A percentile compares a stretch with the other conserved stretches of the same genome.
Evolutionary conservation across 23 red algal genomes (phyloP).

Genomic region (Chondrus crispus): DNA sequence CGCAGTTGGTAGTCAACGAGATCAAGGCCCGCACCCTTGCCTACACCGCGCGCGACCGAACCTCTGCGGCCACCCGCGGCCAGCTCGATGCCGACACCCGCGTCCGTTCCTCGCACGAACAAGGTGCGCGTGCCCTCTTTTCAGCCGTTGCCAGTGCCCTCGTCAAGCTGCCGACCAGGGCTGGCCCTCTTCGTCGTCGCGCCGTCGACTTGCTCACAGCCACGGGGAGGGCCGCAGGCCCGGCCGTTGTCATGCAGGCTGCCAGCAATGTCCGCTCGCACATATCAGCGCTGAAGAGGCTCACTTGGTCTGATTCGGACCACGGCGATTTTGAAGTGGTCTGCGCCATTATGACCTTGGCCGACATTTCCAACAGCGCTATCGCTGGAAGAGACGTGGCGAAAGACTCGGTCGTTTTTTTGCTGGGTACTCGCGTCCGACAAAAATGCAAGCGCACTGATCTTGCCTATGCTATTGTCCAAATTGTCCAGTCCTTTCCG

Average conservation of each 20-base stretch:
- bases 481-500: constrained; percentile 42
- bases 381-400: constrained; percentile 60
- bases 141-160: constrained; percentile 1
- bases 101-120: constrained; percentile 13
- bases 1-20: constrained; percentile 25
- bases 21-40: constrained; percentile 22
- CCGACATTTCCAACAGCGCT: constrained; percentile 33
- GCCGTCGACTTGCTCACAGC: constrained; percentile 35
- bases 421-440: constrained; percentile 29
- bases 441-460: constrained; percentile 44
- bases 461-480: constrained; percentile 44
- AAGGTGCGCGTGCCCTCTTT: constrained; percentile 47
- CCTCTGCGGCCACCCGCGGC: background rate
- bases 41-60: background rate
- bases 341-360: constrained; percentile 33
- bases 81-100: constrained; percentile 46
- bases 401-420: constrained; percentile 40
- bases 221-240: constrained; percentile 28
- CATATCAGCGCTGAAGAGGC: constrained; percentile 23
- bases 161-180: constrained; percentile 27
- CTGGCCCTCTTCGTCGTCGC: constrained; percentile 48
- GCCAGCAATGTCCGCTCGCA: constrained; percentile 38
- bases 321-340: constrained; percentile 46
- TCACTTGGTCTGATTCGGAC: constrained; percentile 25
- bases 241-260: constrained; percentile 45